Conservation (phyloP, 352 stramenopile species). For the Phytopythium chamaehyphon region DNA sequence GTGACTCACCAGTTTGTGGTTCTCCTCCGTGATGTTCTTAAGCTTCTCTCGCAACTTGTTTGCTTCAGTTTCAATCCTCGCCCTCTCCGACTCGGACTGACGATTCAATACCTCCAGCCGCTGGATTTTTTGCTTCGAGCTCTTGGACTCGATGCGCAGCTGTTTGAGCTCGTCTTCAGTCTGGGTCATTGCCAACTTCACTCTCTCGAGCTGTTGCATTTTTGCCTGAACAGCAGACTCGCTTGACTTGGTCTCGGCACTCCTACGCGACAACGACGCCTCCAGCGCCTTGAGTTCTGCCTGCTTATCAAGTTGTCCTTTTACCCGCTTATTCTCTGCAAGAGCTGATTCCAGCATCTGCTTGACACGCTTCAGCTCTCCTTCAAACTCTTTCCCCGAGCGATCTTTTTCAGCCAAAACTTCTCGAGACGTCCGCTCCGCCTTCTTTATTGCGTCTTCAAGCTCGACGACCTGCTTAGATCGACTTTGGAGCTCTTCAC, state of each 20-base stretch:
- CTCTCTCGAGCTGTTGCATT: constrained; percentile 20
- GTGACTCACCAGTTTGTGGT: constrained; percentile 74
- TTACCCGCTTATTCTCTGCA: neutral
- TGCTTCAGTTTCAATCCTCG: constrained; percentile 45
- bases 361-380: neutral
- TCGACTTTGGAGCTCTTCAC: too few relatives aligned
- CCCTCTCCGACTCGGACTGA: constrained; percentile 44
- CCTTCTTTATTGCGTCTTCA: too few relatives aligned
- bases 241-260: constrained; percentile 15
- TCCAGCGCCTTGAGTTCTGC: constrained; percentile 9
- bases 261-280: constrained; percentile 16
- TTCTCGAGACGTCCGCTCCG: too few relatives aligned
- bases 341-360: neutral
- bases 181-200: constrained; percentile 11
- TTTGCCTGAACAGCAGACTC: constrained; percentile 17
- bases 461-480: too few relatives aligned
- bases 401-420: too few relatives aligned
- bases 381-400: neutral
- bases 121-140: constrained; percentile 11
- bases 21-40: constrained; percentile 40
- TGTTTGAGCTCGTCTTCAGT: constrained; percentile 21
- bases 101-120: constrained; percentile 28
- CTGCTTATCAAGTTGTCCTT: constrained; percentile 2
- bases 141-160: neutral
- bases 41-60: constrained; percentile 37